These are phyloP conservation scores for Chalaropsis thielavioides DNA, from an alignment of 2,329 filamentous ascomycete genomes.

Conservation along the genomic window DNA sequence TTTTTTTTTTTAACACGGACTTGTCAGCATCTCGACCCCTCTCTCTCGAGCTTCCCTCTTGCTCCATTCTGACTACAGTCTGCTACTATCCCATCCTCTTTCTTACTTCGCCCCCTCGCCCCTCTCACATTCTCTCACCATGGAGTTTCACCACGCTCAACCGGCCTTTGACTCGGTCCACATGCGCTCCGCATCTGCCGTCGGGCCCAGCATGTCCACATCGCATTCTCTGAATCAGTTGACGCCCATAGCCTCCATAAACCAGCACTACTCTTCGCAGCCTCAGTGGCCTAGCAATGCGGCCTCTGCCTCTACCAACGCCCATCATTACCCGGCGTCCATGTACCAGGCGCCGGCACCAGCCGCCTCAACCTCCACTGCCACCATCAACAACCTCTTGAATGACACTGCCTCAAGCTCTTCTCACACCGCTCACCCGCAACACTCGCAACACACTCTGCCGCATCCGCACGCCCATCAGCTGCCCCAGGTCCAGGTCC, in stretches of 20 bases:
- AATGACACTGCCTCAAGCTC: constrained; percentile 10
- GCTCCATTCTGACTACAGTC: background rate
- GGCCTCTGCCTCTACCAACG: background rate
- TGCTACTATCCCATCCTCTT: background rate
- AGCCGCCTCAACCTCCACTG: constrained; percentile 2
- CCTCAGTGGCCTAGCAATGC: constrained; percentile 4
- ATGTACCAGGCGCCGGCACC: constrained; percentile 11
- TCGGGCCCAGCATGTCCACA: background rate
- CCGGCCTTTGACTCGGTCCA: constrained; percentile 3
- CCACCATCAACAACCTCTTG: constrained; percentile 14
- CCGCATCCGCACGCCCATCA: background rate
- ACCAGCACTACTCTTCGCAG: constrained; percentile 6
- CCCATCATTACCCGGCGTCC: constrained; percentile 4
- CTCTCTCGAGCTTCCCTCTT: background rate
- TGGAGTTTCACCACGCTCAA: constrained; percentile 11
- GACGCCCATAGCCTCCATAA: constrained; percentile 4
- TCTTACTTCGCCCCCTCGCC: background rate
- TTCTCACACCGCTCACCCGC: background rate
- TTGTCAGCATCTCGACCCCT: background rate
- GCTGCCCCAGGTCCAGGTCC: background rate
- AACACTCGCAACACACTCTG: constrained; percentile 1
- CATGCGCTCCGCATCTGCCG: constrained; percentile 10
- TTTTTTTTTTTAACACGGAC: background rate
- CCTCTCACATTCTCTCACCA: background rate
- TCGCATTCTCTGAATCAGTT: background rate